These are phyloP conservation scores for Sutorius australiensis DNA, from an alignment of 768 basidiomycete genomes.

Conservation along the genomic window DNA sequence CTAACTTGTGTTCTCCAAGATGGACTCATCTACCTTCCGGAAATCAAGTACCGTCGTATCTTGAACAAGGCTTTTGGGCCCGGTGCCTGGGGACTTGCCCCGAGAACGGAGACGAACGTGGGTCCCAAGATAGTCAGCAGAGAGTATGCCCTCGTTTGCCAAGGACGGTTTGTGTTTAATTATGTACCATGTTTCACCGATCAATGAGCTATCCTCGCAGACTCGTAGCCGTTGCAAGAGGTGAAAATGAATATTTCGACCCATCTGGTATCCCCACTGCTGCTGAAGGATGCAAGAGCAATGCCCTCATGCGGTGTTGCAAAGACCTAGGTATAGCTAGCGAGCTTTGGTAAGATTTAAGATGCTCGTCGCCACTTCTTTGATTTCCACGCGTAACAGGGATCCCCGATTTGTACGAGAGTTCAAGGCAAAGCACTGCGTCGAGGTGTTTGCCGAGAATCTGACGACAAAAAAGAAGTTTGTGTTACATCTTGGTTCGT, in stretches of 20 bases:
- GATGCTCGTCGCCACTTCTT: background rate
- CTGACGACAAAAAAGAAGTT: conserved; percentile 86
- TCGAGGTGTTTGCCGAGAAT: conserved; percentile 86
- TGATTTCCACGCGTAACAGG: conserved; percentile 41
- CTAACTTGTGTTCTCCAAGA: conserved; percentile 44
- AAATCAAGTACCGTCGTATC: conserved; percentile 93
- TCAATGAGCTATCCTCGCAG: conserved; percentile 36
- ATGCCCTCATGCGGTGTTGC: conserved; percentile 95
- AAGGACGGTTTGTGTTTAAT: conserved; percentile 63
- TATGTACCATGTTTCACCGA: background rate
- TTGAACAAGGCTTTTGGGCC: conserved; percentile 94
- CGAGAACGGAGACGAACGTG: conserved; percentile 88
- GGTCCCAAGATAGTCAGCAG: conserved; percentile 83
- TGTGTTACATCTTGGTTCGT: conserved; percentile 27
- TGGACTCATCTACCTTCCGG: conserved; percentile 90
- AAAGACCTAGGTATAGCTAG: conserved; percentile 96
- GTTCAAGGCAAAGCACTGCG: conserved; percentile 80
- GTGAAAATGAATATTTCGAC: conserved; percentile 97
- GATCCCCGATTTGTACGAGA: conserved; percentile 94
- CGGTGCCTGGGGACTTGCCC: conserved; percentile 95
- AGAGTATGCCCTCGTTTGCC: conserved; percentile 92
- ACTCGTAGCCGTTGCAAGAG: conserved; percentile 84
- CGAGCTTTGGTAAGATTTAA: conserved; percentile 75
- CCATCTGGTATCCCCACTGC: conserved; percentile 88
- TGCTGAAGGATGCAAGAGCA: conserved; percentile 92